phyloP scores from a whole-genome alignment of 2,329 filamentous ascomycete species.

The Neonectria ditissima region DNA sequence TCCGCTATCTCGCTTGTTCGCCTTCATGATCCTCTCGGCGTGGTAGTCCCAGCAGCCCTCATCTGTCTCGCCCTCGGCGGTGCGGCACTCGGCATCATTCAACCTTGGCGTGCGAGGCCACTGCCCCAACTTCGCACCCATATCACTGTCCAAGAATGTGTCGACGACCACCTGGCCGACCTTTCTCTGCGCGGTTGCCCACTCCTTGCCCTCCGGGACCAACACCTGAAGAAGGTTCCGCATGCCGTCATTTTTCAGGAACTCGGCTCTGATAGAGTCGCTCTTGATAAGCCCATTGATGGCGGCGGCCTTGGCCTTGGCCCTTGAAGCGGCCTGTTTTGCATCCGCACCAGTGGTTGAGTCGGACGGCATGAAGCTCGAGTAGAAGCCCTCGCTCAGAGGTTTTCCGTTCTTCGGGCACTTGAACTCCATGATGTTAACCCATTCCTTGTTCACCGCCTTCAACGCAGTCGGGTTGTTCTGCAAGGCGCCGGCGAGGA shows the following conservation, averaged over 20 bases:
- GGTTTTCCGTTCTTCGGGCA: constrained; percentile 50
- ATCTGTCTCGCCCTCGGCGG: constrained; percentile 46
- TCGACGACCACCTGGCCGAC: constrained; percentile 71
- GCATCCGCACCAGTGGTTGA: constrained; percentile 37
- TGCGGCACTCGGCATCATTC: constrained; percentile 52
- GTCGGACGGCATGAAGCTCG: constrained; percentile 52
- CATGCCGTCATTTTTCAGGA: constrained; percentile 67
- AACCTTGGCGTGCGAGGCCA: constrained; percentile 61
- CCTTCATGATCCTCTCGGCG: constrained; percentile 55
- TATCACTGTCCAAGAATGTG: constrained; percentile 74
- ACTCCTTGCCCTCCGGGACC: constrained; percentile 58
- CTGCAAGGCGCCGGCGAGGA: constrained; percentile 69
- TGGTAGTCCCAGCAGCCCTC: constrained; percentile 72
- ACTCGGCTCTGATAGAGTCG: constrained; percentile 63
- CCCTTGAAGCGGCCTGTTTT: constrained; percentile 42
- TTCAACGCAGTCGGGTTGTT: constrained; percentile 73
- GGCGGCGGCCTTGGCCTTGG: constrained; percentile 59
- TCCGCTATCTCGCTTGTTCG: constrained; percentile 50
- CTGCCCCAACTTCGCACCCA: constrained; percentile 68
- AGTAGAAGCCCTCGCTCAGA: constrained; percentile 56
- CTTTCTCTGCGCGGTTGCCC: constrained; percentile 64
- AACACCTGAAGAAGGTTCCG: constrained; percentile 65
- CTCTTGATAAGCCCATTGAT: constrained; percentile 69
- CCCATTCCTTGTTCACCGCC: constrained; percentile 63
- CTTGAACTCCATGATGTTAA: constrained; percentile 51